These are phyloP conservation scores for Cetraspora pellucida DNA, from an alignment of 192 early-diverging fungal genomes.

Conservation along the genomic window DNA sequence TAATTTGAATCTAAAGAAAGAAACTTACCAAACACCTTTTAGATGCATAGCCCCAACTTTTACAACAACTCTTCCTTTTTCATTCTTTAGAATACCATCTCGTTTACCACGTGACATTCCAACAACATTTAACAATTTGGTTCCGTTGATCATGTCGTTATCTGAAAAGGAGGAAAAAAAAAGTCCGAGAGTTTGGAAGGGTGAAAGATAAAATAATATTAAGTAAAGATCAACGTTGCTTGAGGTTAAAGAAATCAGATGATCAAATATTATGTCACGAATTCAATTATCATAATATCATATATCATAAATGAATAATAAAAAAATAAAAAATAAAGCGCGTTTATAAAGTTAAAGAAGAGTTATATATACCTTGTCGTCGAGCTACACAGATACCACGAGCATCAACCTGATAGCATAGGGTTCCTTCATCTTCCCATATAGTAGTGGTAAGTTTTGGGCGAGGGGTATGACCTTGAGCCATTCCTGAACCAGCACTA, in stretches of 20 bases:
- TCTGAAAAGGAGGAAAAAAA: slow-evolving; percentile 47
- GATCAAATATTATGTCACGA: too few relatives aligned
- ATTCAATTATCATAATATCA: background rate
- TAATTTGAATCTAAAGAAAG: background rate
- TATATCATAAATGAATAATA: slow-evolving; percentile 11
- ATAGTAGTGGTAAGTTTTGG: slow-evolving; percentile 71
- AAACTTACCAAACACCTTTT: slow-evolving; percentile 80
- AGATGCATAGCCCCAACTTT: slow-evolving; percentile 87
- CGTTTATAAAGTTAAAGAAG: background rate
- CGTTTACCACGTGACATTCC: slow-evolving; percentile 87
- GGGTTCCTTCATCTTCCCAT: slow-evolving; percentile 83
- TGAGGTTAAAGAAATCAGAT: background rate
- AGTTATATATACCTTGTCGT: slow-evolving; percentile 55
- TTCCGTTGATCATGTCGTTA: slow-evolving; percentile 86
- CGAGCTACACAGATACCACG: slow-evolving; percentile 79
- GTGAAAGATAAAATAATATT: too few relatives aligned
- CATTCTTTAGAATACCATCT: slow-evolving; percentile 85
- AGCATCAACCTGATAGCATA: slow-evolving; percentile 81
- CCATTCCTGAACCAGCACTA: background rate
- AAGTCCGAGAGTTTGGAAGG: too few relatives aligned
- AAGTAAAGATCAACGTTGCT: background rate
- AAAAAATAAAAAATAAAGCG: background rate
- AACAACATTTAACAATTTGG: slow-evolving; percentile 83
- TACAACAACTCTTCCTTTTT: slow-evolving; percentile 82
- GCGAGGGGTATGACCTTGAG: slow-evolving; percentile 30